A percentile compares a stretch with the other conserved stretches of the same genome.
Evolutionary conservation across 75 land plant species (phyloP).

Genomic region (Larix kaempferi): DNA sequence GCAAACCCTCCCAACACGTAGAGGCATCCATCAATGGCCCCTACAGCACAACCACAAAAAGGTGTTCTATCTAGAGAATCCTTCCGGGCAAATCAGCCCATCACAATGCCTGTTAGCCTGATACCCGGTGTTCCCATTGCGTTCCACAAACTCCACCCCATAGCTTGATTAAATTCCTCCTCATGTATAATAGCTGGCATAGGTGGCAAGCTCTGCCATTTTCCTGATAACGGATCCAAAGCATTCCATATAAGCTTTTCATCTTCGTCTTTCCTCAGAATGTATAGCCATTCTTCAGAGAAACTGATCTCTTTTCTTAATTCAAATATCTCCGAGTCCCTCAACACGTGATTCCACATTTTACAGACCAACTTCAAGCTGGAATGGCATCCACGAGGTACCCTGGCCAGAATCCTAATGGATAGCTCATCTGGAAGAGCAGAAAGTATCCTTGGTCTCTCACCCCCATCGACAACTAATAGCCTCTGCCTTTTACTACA

Average conservation of each 20-base stretch:
- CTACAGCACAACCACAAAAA: slow-evolving; percentile 88
- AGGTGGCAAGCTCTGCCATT: slow-evolving; percentile 81
- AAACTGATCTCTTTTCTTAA: slow-evolving; percentile 70
- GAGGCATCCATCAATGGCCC: slow-evolving; percentile 78
- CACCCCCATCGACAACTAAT: slow-evolving; percentile 24
- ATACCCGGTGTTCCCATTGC: slow-evolving; percentile 40
- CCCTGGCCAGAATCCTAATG: slow-evolving; percentile 69
- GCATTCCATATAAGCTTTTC: slow-evolving; percentile 81
- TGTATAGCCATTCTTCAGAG: slow-evolving; percentile 90
- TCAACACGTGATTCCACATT: slow-evolving; percentile 64
- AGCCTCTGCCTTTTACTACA: slow-evolving; percentile 54
- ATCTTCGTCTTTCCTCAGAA: slow-evolving; percentile 65
- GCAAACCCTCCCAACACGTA: slow-evolving; percentile 94
- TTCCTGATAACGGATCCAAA: slow-evolving; percentile 65
- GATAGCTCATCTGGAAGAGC: slow-evolving; percentile 92
- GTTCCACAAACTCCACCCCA: slow-evolving; percentile 44
- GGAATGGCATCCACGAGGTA: slow-evolving; percentile 68
- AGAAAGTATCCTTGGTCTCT: slow-evolving; percentile 60
- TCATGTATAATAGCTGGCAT: slow-evolving; percentile 65
- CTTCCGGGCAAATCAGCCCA: slow-evolving; percentile 69
- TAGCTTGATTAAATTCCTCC: slow-evolving; percentile 33
- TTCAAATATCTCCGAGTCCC: slow-evolving; percentile 46
- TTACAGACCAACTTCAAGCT: slow-evolving; percentile 57
- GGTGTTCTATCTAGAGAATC: slow-evolving; percentile 56
- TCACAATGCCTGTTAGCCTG: slow-evolving; percentile 55